phyloP scores from a whole-genome alignment of 2,329 filamentous ascomycete species.

The Trichoderma atroviride region DNA sequence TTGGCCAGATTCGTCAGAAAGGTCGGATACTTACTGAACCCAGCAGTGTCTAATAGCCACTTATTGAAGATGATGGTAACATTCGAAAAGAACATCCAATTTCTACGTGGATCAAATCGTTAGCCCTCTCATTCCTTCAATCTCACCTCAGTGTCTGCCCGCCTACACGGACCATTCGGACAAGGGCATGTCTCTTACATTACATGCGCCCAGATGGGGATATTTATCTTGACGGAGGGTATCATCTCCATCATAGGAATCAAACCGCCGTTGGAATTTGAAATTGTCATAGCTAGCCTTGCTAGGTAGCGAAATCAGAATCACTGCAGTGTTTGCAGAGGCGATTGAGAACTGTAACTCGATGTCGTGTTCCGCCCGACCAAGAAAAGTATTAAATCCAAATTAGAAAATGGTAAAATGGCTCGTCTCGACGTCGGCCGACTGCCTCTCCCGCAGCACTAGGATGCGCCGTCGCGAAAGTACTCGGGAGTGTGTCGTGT shows the following conservation, averaged over 20 bases:
- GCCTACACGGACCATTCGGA: not conserved
- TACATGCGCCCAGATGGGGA: constrained; percentile 22
- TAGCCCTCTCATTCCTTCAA: not conserved
- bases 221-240: not conserved
- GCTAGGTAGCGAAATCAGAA: not conserved
- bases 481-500: not conserved
- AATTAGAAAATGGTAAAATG: not conserved
- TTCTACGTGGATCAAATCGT: constrained; percentile 40
- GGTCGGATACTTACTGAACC: constrained; percentile 66
- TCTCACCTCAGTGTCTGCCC: not conserved
- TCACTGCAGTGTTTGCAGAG: not conserved
- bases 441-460: not conserved
- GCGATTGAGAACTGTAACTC: not conserved
- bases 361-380: not conserved
- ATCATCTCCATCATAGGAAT: constrained; percentile 17
- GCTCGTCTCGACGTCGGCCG: not conserved
- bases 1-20: not conserved
- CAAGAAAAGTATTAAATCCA: not conserved
- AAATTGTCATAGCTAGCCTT: constrained; percentile 7
- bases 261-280: constrained; percentile 1
- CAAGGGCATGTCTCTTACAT: constrained; percentile 9
- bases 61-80: constrained; percentile 91
- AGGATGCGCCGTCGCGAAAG: not conserved
- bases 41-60: constrained; percentile 75
- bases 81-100: constrained; percentile 85